Percentiles rank a stretch among this genome's conserved stretches.
phyloP scores from a whole-genome alignment of 2,329 filamentous ascomycete species.

The Alternaria ethzedia region DNA sequence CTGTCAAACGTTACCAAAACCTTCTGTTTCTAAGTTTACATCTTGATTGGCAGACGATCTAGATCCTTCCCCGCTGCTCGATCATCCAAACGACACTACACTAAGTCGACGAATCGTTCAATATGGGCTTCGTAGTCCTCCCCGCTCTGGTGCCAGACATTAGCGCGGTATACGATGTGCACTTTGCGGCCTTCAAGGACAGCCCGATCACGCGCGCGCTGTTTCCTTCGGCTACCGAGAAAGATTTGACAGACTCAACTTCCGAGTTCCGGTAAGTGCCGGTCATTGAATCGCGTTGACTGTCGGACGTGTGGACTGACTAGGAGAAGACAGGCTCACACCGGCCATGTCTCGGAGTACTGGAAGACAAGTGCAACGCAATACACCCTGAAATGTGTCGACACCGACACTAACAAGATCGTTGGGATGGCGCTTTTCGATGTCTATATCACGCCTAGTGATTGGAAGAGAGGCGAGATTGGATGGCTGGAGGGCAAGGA shows the following conservation, averaged over 20 bases:
- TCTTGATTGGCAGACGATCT: neutral
- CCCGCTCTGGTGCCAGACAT: constrained; percentile 58
- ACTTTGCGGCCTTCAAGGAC: constrained; percentile 57
- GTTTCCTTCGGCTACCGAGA: constrained; percentile 44
- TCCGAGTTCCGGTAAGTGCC: constrained; percentile 32
- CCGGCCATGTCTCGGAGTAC: constrained; percentile 50
- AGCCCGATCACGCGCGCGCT: constrained; percentile 53
- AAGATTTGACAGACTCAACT: constrained; percentile 25
- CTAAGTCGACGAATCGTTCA: neutral
- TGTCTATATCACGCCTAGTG: constrained; percentile 51
- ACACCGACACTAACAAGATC: constrained; percentile 52
- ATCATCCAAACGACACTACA: neutral
- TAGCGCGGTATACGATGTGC: constrained; percentile 55
- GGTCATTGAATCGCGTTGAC: neutral
- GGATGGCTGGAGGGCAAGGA: constrained; percentile 56
- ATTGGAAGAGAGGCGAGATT: constrained; percentile 54
- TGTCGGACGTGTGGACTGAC: constrained; percentile 7
- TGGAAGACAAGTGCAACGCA: constrained; percentile 50
- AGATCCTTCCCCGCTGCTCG: neutral
- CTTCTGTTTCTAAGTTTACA: neutral
- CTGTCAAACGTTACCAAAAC: neutral
- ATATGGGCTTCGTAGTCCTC: constrained; percentile 49
- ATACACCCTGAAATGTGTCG: constrained; percentile 58
- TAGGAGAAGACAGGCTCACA: constrained; percentile 49
- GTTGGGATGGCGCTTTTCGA: constrained; percentile 58